Conservation (phyloP, 805 yeast genomes). For the Candida glaebosa region DNA sequence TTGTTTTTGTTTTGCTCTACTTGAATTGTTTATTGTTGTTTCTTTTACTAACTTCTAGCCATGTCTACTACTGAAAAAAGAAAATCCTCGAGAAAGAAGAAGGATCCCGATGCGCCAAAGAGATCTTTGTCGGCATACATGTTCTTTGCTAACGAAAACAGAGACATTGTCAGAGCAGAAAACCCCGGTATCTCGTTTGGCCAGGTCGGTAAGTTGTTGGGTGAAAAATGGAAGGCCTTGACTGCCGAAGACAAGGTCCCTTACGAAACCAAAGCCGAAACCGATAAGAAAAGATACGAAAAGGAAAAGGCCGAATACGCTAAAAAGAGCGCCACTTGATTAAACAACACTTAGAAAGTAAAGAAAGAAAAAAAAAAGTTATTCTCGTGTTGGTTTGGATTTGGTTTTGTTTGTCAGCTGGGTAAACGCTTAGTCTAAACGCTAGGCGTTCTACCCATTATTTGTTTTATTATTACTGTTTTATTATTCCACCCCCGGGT, state of each 20-base stretch:
- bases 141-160: slow-evolving; percentile 97
- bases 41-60: slow-evolving; percentile 3
- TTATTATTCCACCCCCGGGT: too few relatives aligned
- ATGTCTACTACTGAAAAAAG: slow-evolving; percentile 32
- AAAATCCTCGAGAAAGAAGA: slow-evolving; percentile 45
- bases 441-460: too few relatives aligned
- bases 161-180: slow-evolving; percentile 93
- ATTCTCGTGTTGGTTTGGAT: not conserved
- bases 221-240: slow-evolving; percentile 95
- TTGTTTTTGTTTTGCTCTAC: too few relatives aligned
- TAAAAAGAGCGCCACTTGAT: slow-evolving; percentile 23
- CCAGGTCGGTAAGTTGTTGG: slow-evolving; percentile 91
- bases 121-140: slow-evolving; percentile 97
- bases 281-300: slow-evolving; percentile 97
- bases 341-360: not conserved
- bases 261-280: slow-evolving; percentile 88
- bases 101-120: slow-evolving; percentile 98
- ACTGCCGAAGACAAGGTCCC: slow-evolving; percentile 80
- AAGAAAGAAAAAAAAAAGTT: too few relatives aligned
- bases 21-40: too few relatives aligned
- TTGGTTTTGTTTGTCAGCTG: not conserved
- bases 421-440: not conserved
- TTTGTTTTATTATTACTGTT: slow-evolving; percentile 4
- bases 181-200: slow-evolving; percentile 96
- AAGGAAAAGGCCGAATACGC: slow-evolving; percentile 87